A percentile compares a stretch with the other conserved stretches of the same genome.
These are phyloP conservation scores for Penicillium paradoxum DNA, from an alignment of 495 filamentous ascomycete genomes.

Conservation along the genomic window DNA sequence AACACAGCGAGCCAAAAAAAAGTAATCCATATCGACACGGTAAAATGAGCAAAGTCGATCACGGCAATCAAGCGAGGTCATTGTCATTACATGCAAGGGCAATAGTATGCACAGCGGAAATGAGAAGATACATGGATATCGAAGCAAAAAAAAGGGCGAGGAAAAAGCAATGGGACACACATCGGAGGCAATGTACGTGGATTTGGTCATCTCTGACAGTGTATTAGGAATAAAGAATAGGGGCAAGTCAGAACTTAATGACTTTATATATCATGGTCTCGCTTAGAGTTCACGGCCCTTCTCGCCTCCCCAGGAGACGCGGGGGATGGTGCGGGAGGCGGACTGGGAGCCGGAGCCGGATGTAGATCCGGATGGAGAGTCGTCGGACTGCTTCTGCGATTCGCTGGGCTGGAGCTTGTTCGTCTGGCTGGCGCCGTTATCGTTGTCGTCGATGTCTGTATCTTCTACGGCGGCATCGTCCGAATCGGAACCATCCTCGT, in stretches of 20 bases:
- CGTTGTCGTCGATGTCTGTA: conserved; percentile 32
- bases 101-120: conserved; percentile 6
- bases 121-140: conserved; percentile 1
- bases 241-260: neutral
- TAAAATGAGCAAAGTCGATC: conserved; percentile 2
- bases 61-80: neutral
- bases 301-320: conserved; percentile 27
- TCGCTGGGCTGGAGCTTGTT: conserved; percentile 34
- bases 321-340: conserved; percentile 16
- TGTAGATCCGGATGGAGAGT: conserved; percentile 16
- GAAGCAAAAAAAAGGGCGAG: neutral
- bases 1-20: neutral
- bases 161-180: neutral
- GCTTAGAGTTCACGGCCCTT: conserved; percentile 21
- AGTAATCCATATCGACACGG: conserved; percentile 6
- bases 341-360: conserved; percentile 10
- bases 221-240: neutral
- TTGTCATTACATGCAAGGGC: conserved; percentile 11
- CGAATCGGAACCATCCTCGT: conserved; percentile 19
- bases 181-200: neutral
- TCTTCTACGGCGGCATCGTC: conserved; percentile 17
- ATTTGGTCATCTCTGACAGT: neutral
- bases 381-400: conserved; percentile 19
- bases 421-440: conserved; percentile 8
- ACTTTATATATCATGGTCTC: neutral